Percentiles rank a stretch among this genome's conserved stretches.
Evolutionary conservation across 371 early-diverging fungal genomes (phyloP).

Genomic region (Rhizopus delemar): DNA sequence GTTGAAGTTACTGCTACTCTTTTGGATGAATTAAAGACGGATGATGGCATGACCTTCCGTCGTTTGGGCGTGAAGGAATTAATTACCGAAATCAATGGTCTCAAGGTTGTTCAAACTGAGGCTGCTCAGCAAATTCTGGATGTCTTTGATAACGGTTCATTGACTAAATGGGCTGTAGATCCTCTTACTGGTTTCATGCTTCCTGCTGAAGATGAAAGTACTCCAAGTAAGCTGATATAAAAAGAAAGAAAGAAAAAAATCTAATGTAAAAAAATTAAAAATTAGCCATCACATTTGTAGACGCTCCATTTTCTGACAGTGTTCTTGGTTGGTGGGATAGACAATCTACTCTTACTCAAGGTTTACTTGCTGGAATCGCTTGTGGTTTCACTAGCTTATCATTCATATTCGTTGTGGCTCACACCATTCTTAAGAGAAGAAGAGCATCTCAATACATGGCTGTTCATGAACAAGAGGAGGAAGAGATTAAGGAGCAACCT

Average conservation of each 20-base stretch:
- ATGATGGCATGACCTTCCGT: slow-evolving; percentile 57
- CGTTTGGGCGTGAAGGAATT: slow-evolving; percentile 63
- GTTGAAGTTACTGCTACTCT: slow-evolving; percentile 65
- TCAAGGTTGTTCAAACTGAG: slow-evolving; percentile 68
- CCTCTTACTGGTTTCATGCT: slow-evolving; percentile 47
- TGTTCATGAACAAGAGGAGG: slow-evolving; percentile 29
- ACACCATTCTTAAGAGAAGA: neutral
- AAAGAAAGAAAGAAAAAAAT: too few relatives aligned
- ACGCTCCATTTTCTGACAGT: neutral
- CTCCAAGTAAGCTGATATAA: neutral
- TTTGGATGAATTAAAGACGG: slow-evolving; percentile 54
- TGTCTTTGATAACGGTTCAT: slow-evolving; percentile 45
- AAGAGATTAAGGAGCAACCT: slow-evolving; percentile 26
- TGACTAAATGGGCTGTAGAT: slow-evolving; percentile 52
- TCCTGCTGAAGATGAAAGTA: slow-evolving; percentile 20
- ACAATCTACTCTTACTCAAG: neutral
- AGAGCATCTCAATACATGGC: neutral
- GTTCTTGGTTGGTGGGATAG: neutral
- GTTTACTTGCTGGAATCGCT: neutral
- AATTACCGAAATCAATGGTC: slow-evolving; percentile 71
- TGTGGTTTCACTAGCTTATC: neutral
- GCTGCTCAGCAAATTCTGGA: slow-evolving; percentile 71
- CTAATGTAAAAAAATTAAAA: neutral
- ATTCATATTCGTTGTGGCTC: neutral
- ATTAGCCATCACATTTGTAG: neutral